Base-by-base conservation (phyloP, 2,329 filamentous ascomycete species). In the Xylariaceae sp. region DNA sequence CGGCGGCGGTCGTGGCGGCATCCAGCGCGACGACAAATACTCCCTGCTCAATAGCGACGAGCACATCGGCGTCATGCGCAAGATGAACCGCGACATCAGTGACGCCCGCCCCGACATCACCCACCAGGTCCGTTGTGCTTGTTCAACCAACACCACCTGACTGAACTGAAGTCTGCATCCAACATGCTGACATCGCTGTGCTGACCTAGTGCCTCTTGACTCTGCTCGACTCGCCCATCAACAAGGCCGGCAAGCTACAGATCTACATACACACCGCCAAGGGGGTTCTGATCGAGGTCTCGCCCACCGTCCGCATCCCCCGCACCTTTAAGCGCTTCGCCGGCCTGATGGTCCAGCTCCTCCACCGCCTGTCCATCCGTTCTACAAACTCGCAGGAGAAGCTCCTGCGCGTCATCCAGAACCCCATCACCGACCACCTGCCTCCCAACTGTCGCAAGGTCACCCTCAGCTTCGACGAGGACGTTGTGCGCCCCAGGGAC, bases 201-300 rank as follows among this genome's bases (percentile, higher is more conserved):
- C 60, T 55, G 44, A 58, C 54, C 22, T 69, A 98, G 93, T 98
- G 93, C 68, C 83, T 98, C 40, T 83, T 98, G 58, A 98, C 93
- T 38, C 83, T 98, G 23, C 85, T 98, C 62, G 93, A 98, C 67
- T 98, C 93, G 17, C 93, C 93, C 38, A 86, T 97, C 77, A 98
- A 98, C 79, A 98, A 98, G 71, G 91, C 92, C 46, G 93, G 93
- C 61, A 92, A 85, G 70, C 83, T 98, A 32, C 93, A 98, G 70
- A 97, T 98, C 63, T 98, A 94, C 73, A 97, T 98, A 55, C 91
- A 95, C 68, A 97, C 93, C 5, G 90, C 92, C 55, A 96, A 95
- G 71, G 92, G 93, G 41, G 92, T 97, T 27, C 76, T 98, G 58
- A 98, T 98, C 62, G 90, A 97, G 72, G 92, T 98, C 55, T 96